Conservation (phyloP, 2,329 filamentous ascomycete species). For the Pseudomassariella vexata region DNA sequence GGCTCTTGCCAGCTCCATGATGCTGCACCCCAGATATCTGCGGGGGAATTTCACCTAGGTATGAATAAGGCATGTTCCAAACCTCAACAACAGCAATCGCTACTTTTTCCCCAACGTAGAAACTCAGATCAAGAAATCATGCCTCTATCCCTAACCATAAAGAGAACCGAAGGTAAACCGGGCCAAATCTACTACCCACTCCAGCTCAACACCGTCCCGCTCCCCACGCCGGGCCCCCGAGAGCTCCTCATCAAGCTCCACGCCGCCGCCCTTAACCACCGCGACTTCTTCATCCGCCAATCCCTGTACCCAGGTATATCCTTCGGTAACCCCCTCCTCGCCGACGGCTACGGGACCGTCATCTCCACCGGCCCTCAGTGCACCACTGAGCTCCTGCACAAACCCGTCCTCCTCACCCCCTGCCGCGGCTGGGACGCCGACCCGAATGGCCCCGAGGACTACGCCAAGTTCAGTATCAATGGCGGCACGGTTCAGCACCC, state of each 20-base stretch:
- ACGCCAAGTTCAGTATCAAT: conserved; percentile 53
- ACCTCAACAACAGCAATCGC: no score
- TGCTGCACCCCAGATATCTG: no score
- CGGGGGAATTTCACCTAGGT: no score
- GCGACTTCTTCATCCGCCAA: conserved; percentile 90
- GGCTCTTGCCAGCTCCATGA: no score
- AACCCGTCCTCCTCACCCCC: conserved; percentile 74
- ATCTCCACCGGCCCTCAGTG: conserved; percentile 51
- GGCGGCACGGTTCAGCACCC: conserved; percentile 62
- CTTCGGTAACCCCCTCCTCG: conserved; percentile 71
- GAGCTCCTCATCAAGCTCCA: conserved; percentile 72
- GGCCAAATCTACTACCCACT: conserved; percentile 84
- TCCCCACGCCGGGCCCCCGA: conserved; percentile 55
- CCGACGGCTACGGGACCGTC: conserved; percentile 77
- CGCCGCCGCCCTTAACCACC: conserved; percentile 85
- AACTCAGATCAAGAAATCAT: conserved; percentile 24
- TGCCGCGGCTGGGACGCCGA: conserved; percentile 70
- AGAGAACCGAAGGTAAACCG: conserved; percentile 73
- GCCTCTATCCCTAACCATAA: conserved; percentile 55
- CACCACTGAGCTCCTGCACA: conserved; percentile 44
- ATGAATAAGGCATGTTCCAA: no score
- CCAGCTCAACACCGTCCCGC: conserved; percentile 53
- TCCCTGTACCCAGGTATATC: conserved; percentile 83
- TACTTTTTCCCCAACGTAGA: background rate
- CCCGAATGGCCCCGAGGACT: conserved; percentile 67